Evolutionary conservation across 2,329 filamentous ascomycete species (phyloP).

Genomic region (Sporothrix pseudoabietina): DNA sequence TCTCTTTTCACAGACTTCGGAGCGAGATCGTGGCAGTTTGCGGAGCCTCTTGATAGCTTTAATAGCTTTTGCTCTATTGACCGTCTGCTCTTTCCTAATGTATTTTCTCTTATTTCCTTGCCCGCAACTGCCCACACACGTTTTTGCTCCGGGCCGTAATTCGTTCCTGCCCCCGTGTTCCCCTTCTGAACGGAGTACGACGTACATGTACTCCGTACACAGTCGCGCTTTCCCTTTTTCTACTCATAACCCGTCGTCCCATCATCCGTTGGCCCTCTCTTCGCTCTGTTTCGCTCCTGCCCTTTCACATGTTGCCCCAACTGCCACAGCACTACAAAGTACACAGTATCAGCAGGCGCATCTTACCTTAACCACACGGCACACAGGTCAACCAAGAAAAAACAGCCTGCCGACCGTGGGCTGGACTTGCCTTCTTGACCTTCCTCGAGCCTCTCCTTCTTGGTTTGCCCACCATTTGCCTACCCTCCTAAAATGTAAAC

Average conservation of each 20-base stretch:
- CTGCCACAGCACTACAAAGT: background rate
- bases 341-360: background rate
- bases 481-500: too few relatives aligned
- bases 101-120: background rate
- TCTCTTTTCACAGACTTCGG: background rate
- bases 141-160: background rate
- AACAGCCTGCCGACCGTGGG: background rate
- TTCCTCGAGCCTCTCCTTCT: background rate
- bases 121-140: background rate
- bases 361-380: constrained; percentile 26
- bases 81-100: constrained; percentile 15
- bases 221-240: background rate
- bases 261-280: constrained; percentile 6
- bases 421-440: constrained; percentile 4
- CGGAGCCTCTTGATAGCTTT: background rate
- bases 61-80: background rate
- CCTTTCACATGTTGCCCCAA: background rate
- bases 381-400: constrained; percentile 7
- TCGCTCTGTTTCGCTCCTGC: background rate
- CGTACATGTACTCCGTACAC: too few relatives aligned
- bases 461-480: background rate
- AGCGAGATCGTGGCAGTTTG: constrained; percentile 26
- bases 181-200: too few relatives aligned
- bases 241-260: background rate
- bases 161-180: background rate